These are phyloP conservation scores for Linnemannia hyalina DNA, from an alignment of 192 early-diverging fungal species.

Conservation along the genomic window DNA sequence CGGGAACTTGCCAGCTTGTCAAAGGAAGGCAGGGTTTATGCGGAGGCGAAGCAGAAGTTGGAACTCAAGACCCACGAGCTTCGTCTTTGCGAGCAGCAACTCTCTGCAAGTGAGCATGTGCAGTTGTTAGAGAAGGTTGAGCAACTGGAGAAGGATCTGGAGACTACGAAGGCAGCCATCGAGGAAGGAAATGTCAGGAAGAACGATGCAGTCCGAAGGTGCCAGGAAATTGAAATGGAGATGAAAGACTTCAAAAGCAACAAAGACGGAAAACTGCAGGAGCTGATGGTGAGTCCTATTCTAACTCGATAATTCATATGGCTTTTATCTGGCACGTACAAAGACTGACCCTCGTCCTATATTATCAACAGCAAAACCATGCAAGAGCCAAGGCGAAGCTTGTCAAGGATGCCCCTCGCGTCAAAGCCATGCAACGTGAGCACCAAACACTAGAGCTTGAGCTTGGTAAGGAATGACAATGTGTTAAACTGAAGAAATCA, in stretches of 20 bases:
- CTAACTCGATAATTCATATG: not conserved
- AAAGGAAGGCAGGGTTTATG: conserved; percentile 67
- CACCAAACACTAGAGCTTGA: conserved; percentile 77
- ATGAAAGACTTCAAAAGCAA: conserved; percentile 92
- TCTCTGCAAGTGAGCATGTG: conserved; percentile 74
- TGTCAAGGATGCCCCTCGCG: conserved; percentile 59
- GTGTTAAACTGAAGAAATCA: not conserved
- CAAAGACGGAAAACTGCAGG: conserved; percentile 90
- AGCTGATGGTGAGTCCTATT: conserved; percentile 69
- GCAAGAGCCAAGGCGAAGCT: conserved; percentile 74
- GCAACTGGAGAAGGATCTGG: conserved; percentile 66
- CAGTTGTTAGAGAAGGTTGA: conserved; percentile 70
- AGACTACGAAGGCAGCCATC: conserved; percentile 58
- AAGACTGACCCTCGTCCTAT: not conserved
- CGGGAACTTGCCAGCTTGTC: conserved; percentile 69
- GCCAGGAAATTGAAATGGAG: conserved; percentile 80
- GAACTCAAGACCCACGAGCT: conserved; percentile 88
- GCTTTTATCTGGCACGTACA: not conserved
- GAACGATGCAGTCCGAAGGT: conserved; percentile 65
- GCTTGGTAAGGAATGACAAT: conserved; percentile 65
- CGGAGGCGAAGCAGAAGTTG: conserved; percentile 69
- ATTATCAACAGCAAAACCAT: conserved; percentile 69
- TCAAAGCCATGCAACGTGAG: conserved; percentile 75
- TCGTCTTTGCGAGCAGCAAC: conserved; percentile 77
- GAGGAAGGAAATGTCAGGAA: conserved; percentile 59